Conservation (phyloP, 192 early-diverging fungal genomes). For the Coemansia sp. region DNA sequence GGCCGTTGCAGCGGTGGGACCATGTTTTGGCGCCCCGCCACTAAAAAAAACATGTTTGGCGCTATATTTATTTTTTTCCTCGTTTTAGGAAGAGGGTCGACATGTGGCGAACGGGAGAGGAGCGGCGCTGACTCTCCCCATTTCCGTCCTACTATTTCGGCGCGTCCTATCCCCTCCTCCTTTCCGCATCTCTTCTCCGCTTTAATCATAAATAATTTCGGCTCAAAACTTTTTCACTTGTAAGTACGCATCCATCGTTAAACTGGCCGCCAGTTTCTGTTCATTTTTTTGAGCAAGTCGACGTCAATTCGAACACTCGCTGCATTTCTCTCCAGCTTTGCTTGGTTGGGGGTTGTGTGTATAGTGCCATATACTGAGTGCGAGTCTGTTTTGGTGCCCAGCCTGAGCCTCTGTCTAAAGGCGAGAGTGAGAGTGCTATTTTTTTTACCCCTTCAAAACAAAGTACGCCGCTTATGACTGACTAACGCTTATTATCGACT, state of each 20-base stretch:
- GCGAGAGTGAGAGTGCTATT: background rate
- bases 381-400: background rate
- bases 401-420: background rate
- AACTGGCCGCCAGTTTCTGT: background rate
- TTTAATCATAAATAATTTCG: constrained; percentile 11
- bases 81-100: background rate
- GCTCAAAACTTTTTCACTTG: constrained; percentile 1
- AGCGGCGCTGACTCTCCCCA: constrained; percentile 1
- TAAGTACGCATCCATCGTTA: constrained; percentile 2
- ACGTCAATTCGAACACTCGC: background rate
- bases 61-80: constrained; percentile 4
- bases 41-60: background rate
- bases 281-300: background rate
- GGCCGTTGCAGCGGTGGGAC: background rate
- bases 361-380: background rate
- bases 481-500: background rate
- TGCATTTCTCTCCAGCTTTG: background rate
- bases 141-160: background rate
- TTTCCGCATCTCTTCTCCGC: constrained; percentile 18
- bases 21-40: constrained; percentile 5
- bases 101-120: background rate
- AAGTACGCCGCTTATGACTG: background rate
- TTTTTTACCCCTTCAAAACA: background rate
- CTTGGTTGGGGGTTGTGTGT: background rate
- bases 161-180: background rate